Conservation (phyloP, 2,329 filamentous ascomycete species). For the Sporothrix humicola region DNA sequence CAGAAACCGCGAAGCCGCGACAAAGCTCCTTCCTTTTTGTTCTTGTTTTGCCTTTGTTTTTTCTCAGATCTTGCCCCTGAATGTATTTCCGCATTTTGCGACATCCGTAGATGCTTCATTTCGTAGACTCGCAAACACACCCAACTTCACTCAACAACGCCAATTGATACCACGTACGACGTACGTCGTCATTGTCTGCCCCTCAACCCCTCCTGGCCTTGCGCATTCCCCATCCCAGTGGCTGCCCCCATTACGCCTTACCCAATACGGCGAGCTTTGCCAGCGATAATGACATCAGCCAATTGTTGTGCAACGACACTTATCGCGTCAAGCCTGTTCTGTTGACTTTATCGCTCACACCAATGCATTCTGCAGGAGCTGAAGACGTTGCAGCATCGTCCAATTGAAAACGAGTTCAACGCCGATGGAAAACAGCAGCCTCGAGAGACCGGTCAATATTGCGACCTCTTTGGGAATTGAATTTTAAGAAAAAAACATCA, state of each 20-base stretch:
- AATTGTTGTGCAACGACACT: neutral
- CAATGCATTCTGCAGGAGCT: constrained; percentile 2
- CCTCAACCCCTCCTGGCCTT: constrained; percentile 12
- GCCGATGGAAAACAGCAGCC: too few species aligned
- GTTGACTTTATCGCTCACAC: neutral
- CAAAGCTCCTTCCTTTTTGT: constrained; percentile 8
- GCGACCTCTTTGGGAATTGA: neutral
- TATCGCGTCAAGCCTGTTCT: neutral
- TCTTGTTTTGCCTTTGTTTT: neutral
- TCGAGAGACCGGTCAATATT: neutral
- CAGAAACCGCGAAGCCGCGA: constrained; percentile 30
- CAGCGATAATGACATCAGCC: constrained; percentile 25
- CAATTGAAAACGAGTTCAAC: neutral
- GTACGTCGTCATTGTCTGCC: neutral
- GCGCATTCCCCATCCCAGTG: neutral
- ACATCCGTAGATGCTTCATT: neutral
- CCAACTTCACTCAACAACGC: neutral
- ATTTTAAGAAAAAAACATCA: neutral
- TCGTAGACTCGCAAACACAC: neutral
- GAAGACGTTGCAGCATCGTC: too few species aligned
- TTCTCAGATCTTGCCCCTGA: neutral
- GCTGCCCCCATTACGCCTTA: neutral
- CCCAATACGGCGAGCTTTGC: constrained; percentile 17
- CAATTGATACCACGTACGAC: neutral
- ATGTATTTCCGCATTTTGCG: constrained; percentile 15